These are phyloP conservation scores for Russula lepida DNA, from an alignment of 768 basidiomycete genomes.

Conservation along the genomic window DNA sequence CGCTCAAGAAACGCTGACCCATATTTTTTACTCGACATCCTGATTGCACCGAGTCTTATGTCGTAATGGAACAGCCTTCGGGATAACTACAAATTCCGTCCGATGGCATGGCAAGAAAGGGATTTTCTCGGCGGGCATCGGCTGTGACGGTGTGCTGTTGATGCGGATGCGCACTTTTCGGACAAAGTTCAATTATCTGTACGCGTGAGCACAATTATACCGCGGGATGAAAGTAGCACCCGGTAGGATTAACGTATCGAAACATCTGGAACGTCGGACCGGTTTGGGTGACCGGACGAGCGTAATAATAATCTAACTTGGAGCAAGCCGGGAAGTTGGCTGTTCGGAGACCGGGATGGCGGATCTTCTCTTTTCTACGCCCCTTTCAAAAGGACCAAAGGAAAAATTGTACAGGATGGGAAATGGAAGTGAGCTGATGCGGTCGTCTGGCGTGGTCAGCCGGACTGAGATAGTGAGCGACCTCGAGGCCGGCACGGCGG, in stretches of 20 bases:
- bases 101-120: neutral
- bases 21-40: neutral
- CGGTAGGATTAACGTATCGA: too few relatives aligned
- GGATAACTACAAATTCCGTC: neutral
- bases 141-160: neutral
- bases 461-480: neutral
- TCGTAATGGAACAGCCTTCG: neutral
- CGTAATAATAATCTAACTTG: neutral
- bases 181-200: too few relatives aligned
- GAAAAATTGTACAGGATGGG: neutral
- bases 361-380: neutral
- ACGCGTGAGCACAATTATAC: neutral
- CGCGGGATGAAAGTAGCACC: neutral
- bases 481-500: conserved; percentile 16
- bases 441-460: neutral
- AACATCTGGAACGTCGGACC: too few relatives aligned
- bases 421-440: neutral
- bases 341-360: neutral
- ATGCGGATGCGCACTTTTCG: neutral
- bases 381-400: neutral
- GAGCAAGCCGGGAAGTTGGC: neutral
- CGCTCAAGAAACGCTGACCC: conserved; percentile 68
- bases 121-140: neutral
- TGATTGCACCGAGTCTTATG: neutral
- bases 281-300: neutral